Evolutionary conservation across 2,329 filamentous ascomycete species (phyloP).

Genomic region (Septoria petroselini): DNA sequence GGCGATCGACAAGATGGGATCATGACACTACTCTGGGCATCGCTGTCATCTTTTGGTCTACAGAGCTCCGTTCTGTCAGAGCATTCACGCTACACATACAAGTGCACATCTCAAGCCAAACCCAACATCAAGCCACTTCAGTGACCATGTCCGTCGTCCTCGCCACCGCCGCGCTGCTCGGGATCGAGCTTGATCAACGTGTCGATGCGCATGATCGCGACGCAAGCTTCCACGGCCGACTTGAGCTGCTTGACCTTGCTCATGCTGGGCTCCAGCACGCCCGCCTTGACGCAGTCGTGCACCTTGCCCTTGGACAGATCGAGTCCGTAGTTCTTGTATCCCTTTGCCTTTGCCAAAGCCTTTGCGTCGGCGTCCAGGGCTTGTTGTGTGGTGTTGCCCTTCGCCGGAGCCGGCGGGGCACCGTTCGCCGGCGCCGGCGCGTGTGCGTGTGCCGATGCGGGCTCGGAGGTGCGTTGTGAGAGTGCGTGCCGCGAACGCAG

Average conservation of each 20-base stretch:
- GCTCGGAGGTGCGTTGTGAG: slow-evolving; percentile 88
- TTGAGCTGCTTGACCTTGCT: slow-evolving; percentile 98
- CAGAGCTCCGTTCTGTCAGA: slow-evolving; percentile 2
- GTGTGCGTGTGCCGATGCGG: slow-evolving; percentile 48
- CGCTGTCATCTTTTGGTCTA: slow-evolving; percentile 7
- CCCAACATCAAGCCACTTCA: slow-evolving; percentile 12
- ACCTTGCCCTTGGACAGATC: slow-evolving; percentile 87
- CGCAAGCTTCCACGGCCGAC: slow-evolving; percentile 96
- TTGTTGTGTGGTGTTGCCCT: slow-evolving; percentile 25
- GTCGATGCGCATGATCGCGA: slow-evolving; percentile 99
- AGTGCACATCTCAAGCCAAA: too few species aligned
- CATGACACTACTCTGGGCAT: not conserved
- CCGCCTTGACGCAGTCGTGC: slow-evolving; percentile 88
- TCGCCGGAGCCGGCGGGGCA: slow-evolving; percentile 25
- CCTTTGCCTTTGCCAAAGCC: slow-evolving; percentile 86
- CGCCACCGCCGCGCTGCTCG: slow-evolving; percentile 67
- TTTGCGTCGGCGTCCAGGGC: slow-evolving; percentile 67
- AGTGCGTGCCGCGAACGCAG: slow-evolving; percentile 90
- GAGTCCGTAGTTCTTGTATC: slow-evolving; percentile 97
- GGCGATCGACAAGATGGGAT: too few species aligned
- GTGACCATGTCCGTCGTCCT: slow-evolving; percentile 60
- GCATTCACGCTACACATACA: slow-evolving; percentile 2
- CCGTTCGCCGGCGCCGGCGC: slow-evolving; percentile 23
- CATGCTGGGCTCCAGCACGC: slow-evolving; percentile 93
- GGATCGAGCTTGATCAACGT: slow-evolving; percentile 97